These are phyloP conservation scores for Parastagonospora nodorum DNA, from an alignment of 2,329 filamentous ascomycete species.

Conservation along the genomic window DNA sequence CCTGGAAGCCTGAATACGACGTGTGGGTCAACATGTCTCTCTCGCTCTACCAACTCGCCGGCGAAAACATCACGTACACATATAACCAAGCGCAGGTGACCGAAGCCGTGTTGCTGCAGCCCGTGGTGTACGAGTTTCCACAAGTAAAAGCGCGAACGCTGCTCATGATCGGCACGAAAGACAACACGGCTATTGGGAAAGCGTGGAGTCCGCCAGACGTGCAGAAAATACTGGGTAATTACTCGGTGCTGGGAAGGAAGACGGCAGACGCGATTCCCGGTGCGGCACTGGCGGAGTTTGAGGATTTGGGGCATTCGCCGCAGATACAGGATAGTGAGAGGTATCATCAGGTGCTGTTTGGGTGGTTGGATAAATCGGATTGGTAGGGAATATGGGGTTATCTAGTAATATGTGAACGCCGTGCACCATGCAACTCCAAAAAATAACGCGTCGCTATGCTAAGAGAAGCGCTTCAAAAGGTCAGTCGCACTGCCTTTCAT, in stretches of 20 bases:
- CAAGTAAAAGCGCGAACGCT: conserved; percentile 53
- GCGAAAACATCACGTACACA: conserved; percentile 49
- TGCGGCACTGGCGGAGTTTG: conserved; percentile 53
- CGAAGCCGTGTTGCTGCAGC: conserved; percentile 62
- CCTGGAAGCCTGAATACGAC: conserved; percentile 58
- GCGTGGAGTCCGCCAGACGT: conserved; percentile 49
- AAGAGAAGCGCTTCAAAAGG: not conserved
- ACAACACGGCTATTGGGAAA: conserved; percentile 62
- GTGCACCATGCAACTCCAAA: not conserved
- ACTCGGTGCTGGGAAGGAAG: conserved; percentile 55
- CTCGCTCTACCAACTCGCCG: conserved; percentile 56
- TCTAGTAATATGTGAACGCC: too few species aligned
- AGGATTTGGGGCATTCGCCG: conserved; percentile 58
- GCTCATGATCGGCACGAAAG: conserved; percentile 58
- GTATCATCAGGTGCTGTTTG: conserved; percentile 55
- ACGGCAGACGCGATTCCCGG: conserved; percentile 53
- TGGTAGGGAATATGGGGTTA: not conserved
- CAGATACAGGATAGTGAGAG: conserved; percentile 57
- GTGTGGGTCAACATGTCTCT: conserved; percentile 62
- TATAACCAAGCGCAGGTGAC: conserved; percentile 57
- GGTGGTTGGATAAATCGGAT: conserved; percentile 46
- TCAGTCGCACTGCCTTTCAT: conserved; percentile 2
- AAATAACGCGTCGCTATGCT: not conserved
- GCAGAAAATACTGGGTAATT: conserved; percentile 52
- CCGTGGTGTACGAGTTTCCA: conserved; percentile 58